Conservation (phyloP, 768 basidiomycete genomes). For the Tylopilus subfusipes region DNA sequence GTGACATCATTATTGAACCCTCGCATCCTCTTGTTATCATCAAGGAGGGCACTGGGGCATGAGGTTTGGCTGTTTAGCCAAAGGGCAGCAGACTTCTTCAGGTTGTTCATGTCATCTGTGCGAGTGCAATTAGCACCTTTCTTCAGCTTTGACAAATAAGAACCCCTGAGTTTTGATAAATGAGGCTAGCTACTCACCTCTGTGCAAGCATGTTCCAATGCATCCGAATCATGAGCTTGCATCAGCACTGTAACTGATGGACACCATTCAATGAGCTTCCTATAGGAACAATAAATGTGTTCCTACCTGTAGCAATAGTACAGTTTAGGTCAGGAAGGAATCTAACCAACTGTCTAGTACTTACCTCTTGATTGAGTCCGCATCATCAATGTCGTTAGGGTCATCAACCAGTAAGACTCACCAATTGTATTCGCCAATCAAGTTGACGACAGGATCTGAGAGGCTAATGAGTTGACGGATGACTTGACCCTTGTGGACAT, state of each 20-base stretch:
- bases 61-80: neutral
- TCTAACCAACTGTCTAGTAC: no score
- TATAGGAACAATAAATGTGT: neutral
- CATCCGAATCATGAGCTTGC: neutral
- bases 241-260: neutral
- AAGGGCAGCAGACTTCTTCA: neutral
- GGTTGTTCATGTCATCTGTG: neutral
- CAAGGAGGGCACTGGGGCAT: neutral
- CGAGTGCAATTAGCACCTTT: neutral
- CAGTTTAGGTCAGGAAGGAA: no score
- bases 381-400: neutral
- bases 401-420: neutral
- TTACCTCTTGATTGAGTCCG: neutral
- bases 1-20: neutral
- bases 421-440: neutral
- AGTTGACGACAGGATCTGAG: neutral
- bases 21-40: neutral
- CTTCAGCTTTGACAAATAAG: neutral
- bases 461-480: neutral
- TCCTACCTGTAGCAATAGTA: neutral
- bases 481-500: neutral
- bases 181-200: neutral
- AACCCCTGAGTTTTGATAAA: neutral
- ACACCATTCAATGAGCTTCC: neutral
- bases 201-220: neutral